Conservation (phyloP, 768 basidiomycete species). For the Lentinula sp. region DNA sequence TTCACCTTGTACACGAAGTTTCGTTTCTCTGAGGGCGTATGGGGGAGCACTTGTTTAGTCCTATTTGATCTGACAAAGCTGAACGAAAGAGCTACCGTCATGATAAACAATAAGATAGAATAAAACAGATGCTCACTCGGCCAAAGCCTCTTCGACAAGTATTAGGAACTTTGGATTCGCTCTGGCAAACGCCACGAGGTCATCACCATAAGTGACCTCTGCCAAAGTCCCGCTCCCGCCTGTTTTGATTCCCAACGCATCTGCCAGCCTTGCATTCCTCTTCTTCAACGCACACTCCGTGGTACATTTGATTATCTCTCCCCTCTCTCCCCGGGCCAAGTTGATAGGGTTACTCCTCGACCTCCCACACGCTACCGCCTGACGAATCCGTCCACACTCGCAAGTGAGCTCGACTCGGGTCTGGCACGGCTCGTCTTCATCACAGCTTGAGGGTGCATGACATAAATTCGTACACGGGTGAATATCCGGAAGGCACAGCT, state of each 20-base stretch:
- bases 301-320: constrained; percentile 56
- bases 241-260: constrained; percentile 81
- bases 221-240: constrained; percentile 30
- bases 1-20: constrained; percentile 79
- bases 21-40: constrained; percentile 73
- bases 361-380: constrained; percentile 68
- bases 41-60: constrained; percentile 67
- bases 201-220: constrained; percentile 42
- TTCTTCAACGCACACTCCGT: constrained; percentile 81
- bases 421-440: constrained; percentile 74
- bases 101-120: constrained; percentile 7
- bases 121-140: constrained; percentile 47
- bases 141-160: constrained; percentile 76
- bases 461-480: constrained; percentile 78
- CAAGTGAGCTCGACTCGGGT: constrained; percentile 65
- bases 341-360: constrained; percentile 38
- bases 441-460: constrained; percentile 85
- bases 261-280: constrained; percentile 83
- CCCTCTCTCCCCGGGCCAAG: constrained; percentile 22
- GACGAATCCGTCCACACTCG: constrained; percentile 77
- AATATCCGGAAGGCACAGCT: constrained; percentile 65
- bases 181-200: constrained; percentile 55
- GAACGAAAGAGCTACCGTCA: constrained; percentile 1
- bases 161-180: constrained; percentile 61
- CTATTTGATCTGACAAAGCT: constrained; percentile 71